Conservation (phyloP, 1,284 basidiomycete genomes). For the Cryptococcus depauperatus region DNA sequence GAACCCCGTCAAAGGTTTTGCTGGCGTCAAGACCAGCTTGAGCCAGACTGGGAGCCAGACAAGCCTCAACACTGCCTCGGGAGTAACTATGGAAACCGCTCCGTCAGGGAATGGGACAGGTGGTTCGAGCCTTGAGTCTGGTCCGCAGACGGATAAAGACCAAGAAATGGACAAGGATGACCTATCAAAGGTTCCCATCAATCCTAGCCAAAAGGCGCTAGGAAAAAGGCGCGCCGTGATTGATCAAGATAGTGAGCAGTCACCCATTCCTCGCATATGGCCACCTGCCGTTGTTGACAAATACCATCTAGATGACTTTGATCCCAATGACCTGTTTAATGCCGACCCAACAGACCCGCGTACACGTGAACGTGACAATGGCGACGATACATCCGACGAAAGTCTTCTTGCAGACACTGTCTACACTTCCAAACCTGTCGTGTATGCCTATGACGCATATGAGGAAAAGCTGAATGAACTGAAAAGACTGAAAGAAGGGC, state of each 20-base stretch:
- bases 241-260: constrained; percentile 35
- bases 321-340: constrained; percentile 42
- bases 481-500: constrained; percentile 12
- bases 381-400: constrained; percentile 17
- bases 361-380: neutral
- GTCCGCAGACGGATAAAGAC: constrained; percentile 1
- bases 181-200: constrained; percentile 15
- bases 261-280: neutral
- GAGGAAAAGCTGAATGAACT: constrained; percentile 31
- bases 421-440: constrained; percentile 27
- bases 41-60: neutral
- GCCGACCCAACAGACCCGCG: constrained; percentile 10
- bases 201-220: constrained; percentile 41
- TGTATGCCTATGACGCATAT: constrained; percentile 45
- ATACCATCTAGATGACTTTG: constrained; percentile 24
- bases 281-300: neutral
- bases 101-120: constrained; percentile 23
- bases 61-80: neutral
- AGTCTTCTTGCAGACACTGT: constrained; percentile 28
- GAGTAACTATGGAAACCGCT: too few relatives aligned
- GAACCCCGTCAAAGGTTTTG: constrained; percentile 23
- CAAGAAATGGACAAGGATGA: constrained; percentile 22
- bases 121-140: constrained; percentile 17
- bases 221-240: constrained; percentile 38
- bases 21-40: neutral